These are phyloP conservation scores for Pythium aquatile DNA, from an alignment of 352 stramenopile genomes.

Conservation along the genomic window DNA sequence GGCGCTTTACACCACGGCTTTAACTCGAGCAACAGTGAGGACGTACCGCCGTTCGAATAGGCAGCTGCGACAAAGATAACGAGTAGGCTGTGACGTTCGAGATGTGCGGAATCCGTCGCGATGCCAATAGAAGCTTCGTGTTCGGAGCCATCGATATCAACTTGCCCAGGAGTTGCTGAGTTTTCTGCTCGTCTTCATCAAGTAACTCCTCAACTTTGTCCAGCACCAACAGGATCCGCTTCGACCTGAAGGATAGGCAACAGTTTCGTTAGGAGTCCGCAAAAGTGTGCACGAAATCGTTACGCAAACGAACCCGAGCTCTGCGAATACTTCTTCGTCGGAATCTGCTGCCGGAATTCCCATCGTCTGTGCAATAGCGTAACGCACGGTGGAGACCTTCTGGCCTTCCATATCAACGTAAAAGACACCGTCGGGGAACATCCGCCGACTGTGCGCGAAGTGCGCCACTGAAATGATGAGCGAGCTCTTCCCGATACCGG, in stretches of 20 bases:
- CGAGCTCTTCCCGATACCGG: conserved; percentile 79
- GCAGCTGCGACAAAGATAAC: conserved; percentile 66
- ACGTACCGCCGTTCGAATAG: conserved; percentile 56
- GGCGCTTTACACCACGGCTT: no score
- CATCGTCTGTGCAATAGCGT: conserved; percentile 75
- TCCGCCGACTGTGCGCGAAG: conserved; percentile 69
- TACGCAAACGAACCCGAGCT: conserved; percentile 39
- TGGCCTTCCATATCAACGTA: conserved; percentile 83
- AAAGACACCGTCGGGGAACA: conserved; percentile 78
- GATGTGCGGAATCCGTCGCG: conserved; percentile 72
- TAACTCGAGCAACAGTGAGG: no score
- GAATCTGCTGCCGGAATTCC: conserved; percentile 69
- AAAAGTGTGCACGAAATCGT: no score
- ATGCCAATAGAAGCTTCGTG: conserved; percentile 64
- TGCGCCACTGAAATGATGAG: conserved; percentile 79
- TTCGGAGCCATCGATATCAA: conserved; percentile 64
- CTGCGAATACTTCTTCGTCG: conserved; percentile 74
- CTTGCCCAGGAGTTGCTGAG: conserved; percentile 60
- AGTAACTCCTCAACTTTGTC: conserved; percentile 80
- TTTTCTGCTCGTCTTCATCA: conserved; percentile 72
- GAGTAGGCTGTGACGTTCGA: conserved; percentile 71
- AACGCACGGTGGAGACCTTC: conserved; percentile 73
- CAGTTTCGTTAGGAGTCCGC: no score
- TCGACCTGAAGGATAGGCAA: no score
- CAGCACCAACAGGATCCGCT: conserved; percentile 46